Evolutionary conservation across 305 asterid genomes (phyloP).

Genomic region (Rubia peregrina): DNA sequence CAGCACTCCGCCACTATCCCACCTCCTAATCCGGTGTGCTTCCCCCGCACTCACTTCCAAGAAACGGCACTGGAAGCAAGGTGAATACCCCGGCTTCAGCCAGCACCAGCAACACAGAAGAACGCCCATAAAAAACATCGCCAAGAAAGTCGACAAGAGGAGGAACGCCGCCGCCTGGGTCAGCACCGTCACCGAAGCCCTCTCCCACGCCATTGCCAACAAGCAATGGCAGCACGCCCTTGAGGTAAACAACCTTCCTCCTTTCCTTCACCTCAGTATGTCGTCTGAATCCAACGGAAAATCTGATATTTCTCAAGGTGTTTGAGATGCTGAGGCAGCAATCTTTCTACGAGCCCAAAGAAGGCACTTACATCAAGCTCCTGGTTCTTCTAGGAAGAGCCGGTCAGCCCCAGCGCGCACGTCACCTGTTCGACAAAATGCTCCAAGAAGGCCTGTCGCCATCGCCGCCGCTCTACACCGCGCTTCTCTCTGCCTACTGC

Average conservation of each 20-base stretch:
- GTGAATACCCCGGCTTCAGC: slow-evolving; percentile 44
- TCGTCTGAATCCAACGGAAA: no score
- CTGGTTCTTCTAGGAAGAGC: slow-evolving; percentile 80
- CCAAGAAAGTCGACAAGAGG: slow-evolving; percentile 63
- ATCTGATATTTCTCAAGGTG: slow-evolving; percentile 33
- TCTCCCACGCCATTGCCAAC: slow-evolving; percentile 62
- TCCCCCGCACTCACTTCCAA: slow-evolving; percentile 15
- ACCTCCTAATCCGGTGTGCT: slow-evolving; percentile 22
- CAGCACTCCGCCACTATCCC: slow-evolving; percentile 21
- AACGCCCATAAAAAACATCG: slow-evolving; percentile 64
- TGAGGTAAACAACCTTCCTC: slow-evolving; percentile 34
- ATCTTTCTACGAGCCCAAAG: slow-evolving; percentile 76
- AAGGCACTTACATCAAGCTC: slow-evolving; percentile 81
- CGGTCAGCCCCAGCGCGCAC: slow-evolving; percentile 82
- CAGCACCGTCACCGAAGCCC: slow-evolving; percentile 81
- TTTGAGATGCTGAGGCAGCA: slow-evolving; percentile 82
- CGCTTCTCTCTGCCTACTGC: slow-evolving; percentile 70
- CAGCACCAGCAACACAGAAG: slow-evolving; percentile 15
- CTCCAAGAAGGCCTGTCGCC: slow-evolving; percentile 67
- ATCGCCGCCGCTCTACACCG: slow-evolving; percentile 64
- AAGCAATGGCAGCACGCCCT: slow-evolving; percentile 80
- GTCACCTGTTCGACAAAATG: slow-evolving; percentile 70
- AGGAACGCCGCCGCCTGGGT: slow-evolving; percentile 60
- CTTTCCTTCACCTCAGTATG: no score
- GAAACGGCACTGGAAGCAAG: slow-evolving; percentile 54